Percentiles rank a stretch among this genome's conserved stretches.
Evolutionary conservation across 768 basidiomycete species (phyloP).

Genomic region (Podaxis rugospora): DNA sequence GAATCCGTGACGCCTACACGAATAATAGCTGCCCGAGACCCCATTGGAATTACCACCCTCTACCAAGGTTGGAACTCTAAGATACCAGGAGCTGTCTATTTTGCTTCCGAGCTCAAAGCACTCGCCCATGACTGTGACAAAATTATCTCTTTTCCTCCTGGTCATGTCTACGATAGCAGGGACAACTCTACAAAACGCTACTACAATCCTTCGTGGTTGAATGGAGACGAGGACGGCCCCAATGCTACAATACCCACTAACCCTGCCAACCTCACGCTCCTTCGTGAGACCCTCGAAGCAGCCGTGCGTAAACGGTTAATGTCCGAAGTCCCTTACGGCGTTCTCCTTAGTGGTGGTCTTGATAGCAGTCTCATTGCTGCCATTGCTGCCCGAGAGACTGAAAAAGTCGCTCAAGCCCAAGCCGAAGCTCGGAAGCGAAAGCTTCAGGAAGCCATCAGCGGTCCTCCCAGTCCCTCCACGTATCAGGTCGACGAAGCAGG

Average conservation of each 20-base stretch:
- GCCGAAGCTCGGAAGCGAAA: conserved; percentile 64
- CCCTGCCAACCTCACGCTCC: conserved; percentile 55
- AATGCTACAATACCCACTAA: conserved; percentile 54
- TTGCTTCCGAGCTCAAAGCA: conserved; percentile 95
- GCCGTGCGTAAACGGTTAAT: conserved; percentile 94
- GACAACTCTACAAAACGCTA: conserved; percentile 79
- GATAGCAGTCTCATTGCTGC: conserved; percentile 96
- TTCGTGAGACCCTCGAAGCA: conserved; percentile 82
- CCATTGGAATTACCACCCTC: conserved; percentile 97
- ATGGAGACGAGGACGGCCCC: conserved; percentile 59
- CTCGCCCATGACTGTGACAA: conserved; percentile 90
- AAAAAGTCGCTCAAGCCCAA: conserved; percentile 81
- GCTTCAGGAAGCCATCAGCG: conserved; percentile 47
- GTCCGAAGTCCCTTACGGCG: conserved; percentile 98
- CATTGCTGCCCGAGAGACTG: conserved; percentile 92
- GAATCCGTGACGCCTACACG: conserved; percentile 86
- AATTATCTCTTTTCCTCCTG: conserved; percentile 94
- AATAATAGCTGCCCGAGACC: conserved; percentile 94
- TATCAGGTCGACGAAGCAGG: conserved; percentile 50
- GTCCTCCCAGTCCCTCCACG: conserved; percentile 49
- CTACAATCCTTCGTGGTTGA: conserved; percentile 88
- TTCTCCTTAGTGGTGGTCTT: conserved; percentile 90
- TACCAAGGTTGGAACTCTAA: conserved; percentile 94
- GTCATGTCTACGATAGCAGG: conserved; percentile 89
- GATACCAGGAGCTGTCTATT: conserved; percentile 79